Base-by-base conservation (phyloP, 2,329 filamentous ascomycete genomes). In the Phialophora verrucosa region DNA sequence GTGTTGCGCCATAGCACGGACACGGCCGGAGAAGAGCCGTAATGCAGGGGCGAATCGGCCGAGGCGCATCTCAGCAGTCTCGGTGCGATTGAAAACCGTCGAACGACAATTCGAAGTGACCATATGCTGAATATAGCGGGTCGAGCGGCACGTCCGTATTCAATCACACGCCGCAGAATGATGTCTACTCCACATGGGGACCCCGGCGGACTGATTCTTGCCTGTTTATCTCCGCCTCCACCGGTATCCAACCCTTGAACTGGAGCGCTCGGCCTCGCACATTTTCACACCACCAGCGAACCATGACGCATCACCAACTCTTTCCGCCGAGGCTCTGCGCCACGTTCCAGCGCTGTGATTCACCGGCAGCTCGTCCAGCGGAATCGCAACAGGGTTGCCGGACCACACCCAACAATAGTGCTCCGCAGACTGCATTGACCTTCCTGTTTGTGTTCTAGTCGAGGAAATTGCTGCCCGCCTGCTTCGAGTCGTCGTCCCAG, bases 141-240 rank as follows among this genome's bases (percentile, higher is more conserved):
- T 61, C 49, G 29, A 54, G 32, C 47, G 59, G 59, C 47, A 61
- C 49, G 57, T 6, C 29, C 31, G n/a, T 11, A 61, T 14, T 38
- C 59, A 61, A 53, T 61, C 20, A 53, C 32, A 27, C 20, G 23
- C 47, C 12, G 27, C 14, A 12, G 17, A 10, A 17, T 44, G 38
- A 44, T n/a, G 32, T 42, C 47, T 27, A 20, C 59, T 61, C 59
- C 59, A 61, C 59, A 61, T 61, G 59, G 47, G 51, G 47, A 54
- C 59, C 59, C 59, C 59, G 35, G 47, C 49, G 49, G 14, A 55
- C n/a, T 20, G 53, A 35, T 31, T 17, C 27, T 54, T 44, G 23
- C 49, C n/a, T 29, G 10, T 11, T 12, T 60, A 60, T 60, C 58
- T 60, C 58, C 58, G 58, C 58, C n/a, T 51, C 44, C 44, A 47